These are phyloP conservation scores for Raphidocelis subcapitata DNA, from an alignment of 139 green algal species.

Conservation along the genomic window DNA sequence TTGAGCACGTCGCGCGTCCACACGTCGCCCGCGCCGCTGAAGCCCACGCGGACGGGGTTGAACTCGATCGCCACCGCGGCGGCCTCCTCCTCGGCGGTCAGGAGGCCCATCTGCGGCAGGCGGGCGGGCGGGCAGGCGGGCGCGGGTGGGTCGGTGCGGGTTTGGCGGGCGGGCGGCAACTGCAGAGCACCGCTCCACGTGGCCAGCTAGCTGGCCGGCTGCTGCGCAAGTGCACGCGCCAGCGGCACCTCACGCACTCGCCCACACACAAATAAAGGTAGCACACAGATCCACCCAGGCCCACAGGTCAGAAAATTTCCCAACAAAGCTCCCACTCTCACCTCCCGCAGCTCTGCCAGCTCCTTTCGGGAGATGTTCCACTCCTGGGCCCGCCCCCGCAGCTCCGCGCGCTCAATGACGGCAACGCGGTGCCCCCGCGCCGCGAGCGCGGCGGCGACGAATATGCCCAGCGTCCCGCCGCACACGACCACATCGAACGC, in stretches of 20 bases:
- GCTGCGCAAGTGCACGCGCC: too few relatives aligned
- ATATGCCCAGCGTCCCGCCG: conserved; percentile 84
- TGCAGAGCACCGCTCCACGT: too few relatives aligned
- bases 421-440: conserved; percentile 69
- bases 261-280: too few relatives aligned
- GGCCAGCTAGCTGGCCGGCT: too few relatives aligned
- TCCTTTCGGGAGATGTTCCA: conserved; percentile 91
- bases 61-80: conserved; percentile 79
- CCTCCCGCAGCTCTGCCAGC: conserved; percentile 67
- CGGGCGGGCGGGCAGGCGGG: too few relatives aligned
- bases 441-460: conserved; percentile 79
- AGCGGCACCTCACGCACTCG: too few relatives aligned
- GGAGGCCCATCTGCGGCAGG: conserved; percentile 66
- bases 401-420: conserved; percentile 84
- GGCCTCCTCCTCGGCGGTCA: conserved; percentile 74
- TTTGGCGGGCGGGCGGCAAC: too few relatives aligned
- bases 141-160: too few relatives aligned
- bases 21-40: conserved; percentile 57
- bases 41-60: conserved; percentile 78
- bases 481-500: conserved; percentile 82
- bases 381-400: conserved; percentile 78
- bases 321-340: too few relatives aligned
- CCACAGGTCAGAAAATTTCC: too few relatives aligned
- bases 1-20: conserved; percentile 92
- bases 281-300: too few relatives aligned